These are phyloP conservation scores for Syncephalastrum sp. DNA, from an alignment of 371 early-diverging fungal species.

Conservation along the genomic window DNA sequence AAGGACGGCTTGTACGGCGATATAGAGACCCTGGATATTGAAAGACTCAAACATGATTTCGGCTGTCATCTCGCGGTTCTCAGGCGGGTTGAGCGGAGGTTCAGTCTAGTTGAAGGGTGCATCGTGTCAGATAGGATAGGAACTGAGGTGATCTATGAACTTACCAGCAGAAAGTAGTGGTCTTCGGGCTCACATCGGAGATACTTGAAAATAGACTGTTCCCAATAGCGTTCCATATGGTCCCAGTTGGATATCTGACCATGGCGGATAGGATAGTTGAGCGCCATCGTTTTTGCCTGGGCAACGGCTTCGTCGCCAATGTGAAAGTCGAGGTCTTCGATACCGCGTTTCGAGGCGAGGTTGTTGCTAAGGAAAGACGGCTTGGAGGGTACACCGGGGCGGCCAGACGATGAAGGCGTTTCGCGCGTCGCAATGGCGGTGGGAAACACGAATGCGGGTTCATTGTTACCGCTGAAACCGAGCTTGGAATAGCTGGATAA, in stretches of 20 bases:
- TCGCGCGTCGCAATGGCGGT: conserved; percentile 87
- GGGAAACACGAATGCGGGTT: conserved; percentile 95
- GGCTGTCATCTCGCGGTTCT: conserved; percentile 92
- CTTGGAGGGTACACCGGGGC: conserved; percentile 60
- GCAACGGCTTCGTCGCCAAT: conserved; percentile 96
- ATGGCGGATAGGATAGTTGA: conserved; percentile 86
- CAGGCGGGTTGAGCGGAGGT: conserved; percentile 90
- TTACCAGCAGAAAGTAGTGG: conserved; percentile 87
- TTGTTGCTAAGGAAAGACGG: conserved; percentile 65
- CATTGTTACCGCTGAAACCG: conserved; percentile 97
- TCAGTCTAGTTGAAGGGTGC: conserved; percentile 61
- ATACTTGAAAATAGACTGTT: conserved; percentile 96
- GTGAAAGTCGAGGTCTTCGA: conserved; percentile 95
- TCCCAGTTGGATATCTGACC: conserved; percentile 94
- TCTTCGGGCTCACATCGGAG: conserved; percentile 98
- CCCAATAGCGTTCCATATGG: conserved; percentile 94
- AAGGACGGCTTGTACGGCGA: conserved; percentile 92
- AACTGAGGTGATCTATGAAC: not conserved
- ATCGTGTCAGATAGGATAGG: not conserved
- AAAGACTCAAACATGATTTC: conserved; percentile 94
- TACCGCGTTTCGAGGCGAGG: conserved; percentile 93
- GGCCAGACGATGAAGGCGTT: conserved; percentile 47
- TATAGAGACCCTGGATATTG: conserved; percentile 87
- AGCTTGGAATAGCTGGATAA: conserved; percentile 92
- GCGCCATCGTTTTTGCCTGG: conserved; percentile 82